These are phyloP conservation scores for Arabidopsis suecica DNA, from an alignment of 345 rosid species.

Conservation along the genomic window DNA sequence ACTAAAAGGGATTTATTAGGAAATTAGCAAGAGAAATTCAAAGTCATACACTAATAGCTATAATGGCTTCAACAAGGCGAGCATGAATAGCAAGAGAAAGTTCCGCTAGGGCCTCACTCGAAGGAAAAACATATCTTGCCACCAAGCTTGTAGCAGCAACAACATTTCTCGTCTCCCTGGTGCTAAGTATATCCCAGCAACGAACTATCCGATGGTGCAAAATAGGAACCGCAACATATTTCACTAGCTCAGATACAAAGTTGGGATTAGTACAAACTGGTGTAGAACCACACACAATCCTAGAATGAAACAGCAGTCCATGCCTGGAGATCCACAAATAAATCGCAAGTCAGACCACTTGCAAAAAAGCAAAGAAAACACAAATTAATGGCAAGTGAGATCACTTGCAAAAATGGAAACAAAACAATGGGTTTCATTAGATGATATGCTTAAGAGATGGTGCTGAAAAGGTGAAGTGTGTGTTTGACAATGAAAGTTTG, in stretches of 20 bases:
- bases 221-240: slow-evolving; percentile 82
- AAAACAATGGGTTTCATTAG: neutral
- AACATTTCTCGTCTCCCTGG: slow-evolving; percentile 73
- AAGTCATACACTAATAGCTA: slow-evolving; percentile 56
- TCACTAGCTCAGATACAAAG: slow-evolving; percentile 86
- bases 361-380: neutral
- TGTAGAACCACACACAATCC: slow-evolving; percentile 61
- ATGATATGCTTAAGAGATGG: slow-evolving; percentile 6
- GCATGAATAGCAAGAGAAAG: slow-evolving; percentile 63
- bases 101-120: slow-evolving; percentile 72
- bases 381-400: slow-evolving; percentile 24
- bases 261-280: slow-evolving; percentile 81
- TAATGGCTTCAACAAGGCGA: slow-evolving; percentile 78
- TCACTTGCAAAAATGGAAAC: slow-evolving; percentile 8
- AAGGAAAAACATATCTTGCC: slow-evolving; percentile 70
- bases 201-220: slow-evolving; percentile 80
- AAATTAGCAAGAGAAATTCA: slow-evolving; percentile 24
- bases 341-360: slow-evolving; percentile 31
- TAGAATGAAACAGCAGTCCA: slow-evolving; percentile 77
- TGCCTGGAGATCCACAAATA: slow-evolving; percentile 60
- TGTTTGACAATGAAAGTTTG: slow-evolving; percentile 13
- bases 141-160: slow-evolving; percentile 87
- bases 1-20: neutral
- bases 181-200: slow-evolving; percentile 95
- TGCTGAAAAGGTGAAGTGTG: neutral